These are phyloP conservation scores for Arthonia radiata DNA, from an alignment of 495 filamentous ascomycete genomes.

Conservation along the genomic window DNA sequence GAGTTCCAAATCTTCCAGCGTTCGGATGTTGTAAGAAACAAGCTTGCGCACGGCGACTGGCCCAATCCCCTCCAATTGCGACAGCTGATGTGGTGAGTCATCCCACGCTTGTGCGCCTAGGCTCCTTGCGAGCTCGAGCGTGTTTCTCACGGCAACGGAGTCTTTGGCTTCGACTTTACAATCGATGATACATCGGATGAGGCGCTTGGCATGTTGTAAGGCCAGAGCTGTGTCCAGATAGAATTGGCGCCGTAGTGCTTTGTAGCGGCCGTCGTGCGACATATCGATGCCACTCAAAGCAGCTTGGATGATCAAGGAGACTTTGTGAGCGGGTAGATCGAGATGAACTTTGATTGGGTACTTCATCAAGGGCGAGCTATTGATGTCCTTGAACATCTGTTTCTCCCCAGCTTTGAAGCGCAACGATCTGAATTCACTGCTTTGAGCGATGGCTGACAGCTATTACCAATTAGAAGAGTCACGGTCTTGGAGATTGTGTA, in stretches of 20 bases:
- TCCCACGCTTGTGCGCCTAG: slow-evolving; percentile 72
- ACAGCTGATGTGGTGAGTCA: slow-evolving; percentile 56
- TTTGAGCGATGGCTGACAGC: slow-evolving; percentile 42
- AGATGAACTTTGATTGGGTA: slow-evolving; percentile 65
- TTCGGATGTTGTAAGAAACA: slow-evolving; percentile 40
- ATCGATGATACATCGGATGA: slow-evolving; percentile 69
- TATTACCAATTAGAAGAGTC: slow-evolving; percentile 17
- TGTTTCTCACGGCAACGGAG: slow-evolving; percentile 36
- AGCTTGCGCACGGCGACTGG: slow-evolving; percentile 55
- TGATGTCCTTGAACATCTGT: slow-evolving; percentile 55
- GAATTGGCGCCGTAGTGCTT: slow-evolving; percentile 35
- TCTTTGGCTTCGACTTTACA: slow-evolving; percentile 48
- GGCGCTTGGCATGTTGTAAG: slow-evolving; percentile 46
- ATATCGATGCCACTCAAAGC: slow-evolving; percentile 56
- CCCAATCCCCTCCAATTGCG: slow-evolving; percentile 67
- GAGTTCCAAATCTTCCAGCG: slow-evolving; percentile 43
- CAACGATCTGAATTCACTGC: slow-evolving; percentile 54
- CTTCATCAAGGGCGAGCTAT: slow-evolving; percentile 43
- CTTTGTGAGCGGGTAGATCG: slow-evolving; percentile 48
- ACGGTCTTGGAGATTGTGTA: slow-evolving; percentile 2
- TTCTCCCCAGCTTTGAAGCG: slow-evolving; percentile 55
- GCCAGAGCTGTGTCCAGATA: slow-evolving; percentile 43
- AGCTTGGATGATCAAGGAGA: slow-evolving; percentile 64
- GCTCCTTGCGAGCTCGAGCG: slow-evolving; percentile 56
- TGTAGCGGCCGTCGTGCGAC: slow-evolving; percentile 32